phyloP scores from a whole-genome alignment of 768 basidiomycete genomes.

The Pleurotus salmoneostramineus region DNA sequence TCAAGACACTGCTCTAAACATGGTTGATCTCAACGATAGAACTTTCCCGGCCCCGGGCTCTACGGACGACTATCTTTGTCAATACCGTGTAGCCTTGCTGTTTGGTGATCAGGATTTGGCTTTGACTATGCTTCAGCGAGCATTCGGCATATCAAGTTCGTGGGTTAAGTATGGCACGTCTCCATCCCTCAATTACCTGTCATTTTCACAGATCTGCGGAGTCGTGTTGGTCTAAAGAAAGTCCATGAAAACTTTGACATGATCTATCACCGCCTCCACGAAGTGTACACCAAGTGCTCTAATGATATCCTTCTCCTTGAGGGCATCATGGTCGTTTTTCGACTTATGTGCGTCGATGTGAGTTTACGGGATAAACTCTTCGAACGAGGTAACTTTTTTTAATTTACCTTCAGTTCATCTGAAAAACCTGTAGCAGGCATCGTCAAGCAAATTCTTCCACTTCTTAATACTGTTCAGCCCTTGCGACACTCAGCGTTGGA shows the following conservation, averaged over 20 bases:
- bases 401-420: background rate
- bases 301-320: constrained; percentile 48
- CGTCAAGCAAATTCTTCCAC: constrained; percentile 49
- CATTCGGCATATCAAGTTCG: no score
- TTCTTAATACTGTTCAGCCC: constrained; percentile 36
- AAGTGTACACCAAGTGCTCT: constrained; percentile 35
- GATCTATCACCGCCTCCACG: constrained; percentile 46
- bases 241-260: constrained; percentile 54
- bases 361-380: constrained; percentile 59
- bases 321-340: constrained; percentile 56
- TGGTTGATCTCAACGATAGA: no score
- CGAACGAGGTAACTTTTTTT: constrained; percentile 37
- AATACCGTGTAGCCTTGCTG: no score
- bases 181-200: no score
- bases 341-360: constrained; percentile 59
- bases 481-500: constrained; percentile 52
- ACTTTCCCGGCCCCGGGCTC: no score
- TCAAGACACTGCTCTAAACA: no score
- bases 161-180: no score
- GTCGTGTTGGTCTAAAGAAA: constrained; percentile 46
- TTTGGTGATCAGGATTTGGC: no score
- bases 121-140: no score
- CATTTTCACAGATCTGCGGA: no score
- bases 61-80: no score
- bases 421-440: constrained; percentile 35